Base-by-base conservation (phyloP, 129 eudicot genomes). In the Kitagawia praeruptora region DNA sequence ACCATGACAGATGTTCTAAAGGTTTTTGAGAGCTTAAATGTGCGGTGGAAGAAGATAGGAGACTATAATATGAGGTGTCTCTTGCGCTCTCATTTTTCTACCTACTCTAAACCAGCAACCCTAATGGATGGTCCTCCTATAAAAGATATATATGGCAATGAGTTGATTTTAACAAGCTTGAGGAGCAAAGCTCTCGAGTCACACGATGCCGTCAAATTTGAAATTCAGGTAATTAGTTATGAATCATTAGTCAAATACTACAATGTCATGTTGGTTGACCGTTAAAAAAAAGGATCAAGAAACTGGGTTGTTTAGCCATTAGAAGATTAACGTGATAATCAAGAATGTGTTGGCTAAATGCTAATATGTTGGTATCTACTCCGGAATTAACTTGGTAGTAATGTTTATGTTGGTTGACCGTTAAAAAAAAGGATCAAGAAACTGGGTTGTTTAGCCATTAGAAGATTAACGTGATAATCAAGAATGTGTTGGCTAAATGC, bases 41-140 rank as follows among this genome's bases (percentile, higher is more conserved):
- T 91, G 77, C 84, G 76, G 64, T 91, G 93, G 96, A 91, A 91
- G 85, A 82, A 75, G 79, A 88, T 87, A 56, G 96, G 91, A 28
- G 78, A 77, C 42, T 91, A 87, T 77, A 91, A 91, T 83, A 80
- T 88, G 84, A 91, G 89, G 81, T 91, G 96, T 75, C 74, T 87
- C 31, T 91, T 92, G 96, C 76, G 80, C 70, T 86, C 91, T 75
- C 78, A 81, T 40, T 34, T 49, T 80, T 45, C 79, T 51, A 72
- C 42, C 39, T 76, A 49, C 71, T 75, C 84, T 27, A 69, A 56
- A 66, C 71, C 82, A 70, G 81, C 38, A 76, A 61, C 28, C 63
- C 64, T 56, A 49, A 53, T 76, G 34, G 44, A 49, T 70, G 41
- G 78, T 34, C 79, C 84, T 76, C 81, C 77, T 75, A 80, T 47